Evolutionary conservation across 768 basidiomycete species (phyloP), one percentile per base, ranked within the genome.

Genomic region (Boletus fagicola): DNA sequence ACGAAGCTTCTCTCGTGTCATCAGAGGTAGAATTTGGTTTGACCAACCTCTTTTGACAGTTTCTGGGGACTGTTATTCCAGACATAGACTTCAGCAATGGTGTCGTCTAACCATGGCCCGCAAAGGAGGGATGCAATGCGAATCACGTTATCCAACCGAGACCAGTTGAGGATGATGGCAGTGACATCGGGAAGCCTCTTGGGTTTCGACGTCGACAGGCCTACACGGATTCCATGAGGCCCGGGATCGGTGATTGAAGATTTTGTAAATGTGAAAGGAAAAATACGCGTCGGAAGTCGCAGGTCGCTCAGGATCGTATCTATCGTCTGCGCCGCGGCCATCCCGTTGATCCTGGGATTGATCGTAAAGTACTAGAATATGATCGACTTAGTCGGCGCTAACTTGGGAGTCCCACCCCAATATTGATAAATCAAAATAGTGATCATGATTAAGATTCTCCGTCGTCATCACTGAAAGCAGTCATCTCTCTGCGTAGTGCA

Each of bases 121-220:
- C 86, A 88, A 15, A 88, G 74, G 24, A 76, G 64, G 24, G 79
- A 77, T 18, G 76, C 75, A 51, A 89, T 84, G 49, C 76, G 76
- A 40, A 79, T 65, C 42, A 89, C 83, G 59, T 89, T 90, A 0
- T 77, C 72, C 24, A 86, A 76, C 18, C 85, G 79, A 49, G 82
- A 83, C 87, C 86, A 88, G 68, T 88, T 88, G 43, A 88, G 73
- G 39, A 89, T 64, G 40, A 88, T 72, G 8, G 80, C 82, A 7
- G 83, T 84, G 13, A 80, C 80, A 58, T 82, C 76, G 60, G 76
- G 74, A 56, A n/a, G 50, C 12, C 51, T 45, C 28, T 28, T 47
- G 38, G 45, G 12, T 13, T 48, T 51, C 7, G 59, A 54, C 7
- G 53, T 4, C 4, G 46, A 20, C 11, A 57, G 53, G 39, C 68